These are phyloP conservation scores for Apiotrichum mycotoxinovorans DNA, from an alignment of 1,284 basidiomycete species.

Conservation along the genomic window DNA sequence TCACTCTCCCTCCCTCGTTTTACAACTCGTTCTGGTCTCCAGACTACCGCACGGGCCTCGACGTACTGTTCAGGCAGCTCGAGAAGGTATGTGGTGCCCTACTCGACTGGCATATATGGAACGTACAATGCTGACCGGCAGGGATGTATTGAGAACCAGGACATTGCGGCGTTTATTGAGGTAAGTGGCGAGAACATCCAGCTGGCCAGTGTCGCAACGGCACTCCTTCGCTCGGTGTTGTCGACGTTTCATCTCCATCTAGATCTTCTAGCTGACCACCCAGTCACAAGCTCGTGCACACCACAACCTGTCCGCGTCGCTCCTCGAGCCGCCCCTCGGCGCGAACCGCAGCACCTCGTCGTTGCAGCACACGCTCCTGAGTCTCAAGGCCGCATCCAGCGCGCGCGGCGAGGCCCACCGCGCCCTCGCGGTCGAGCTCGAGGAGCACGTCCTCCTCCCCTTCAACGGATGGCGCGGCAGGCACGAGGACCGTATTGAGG, in stretches of 20 bases:
- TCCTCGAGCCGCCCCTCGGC: constrained; percentile 23
- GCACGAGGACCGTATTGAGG: constrained; percentile 40
- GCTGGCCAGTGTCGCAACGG: too few species aligned
- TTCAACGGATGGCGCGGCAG: constrained; percentile 44
- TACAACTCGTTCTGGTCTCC: constrained; percentile 89
- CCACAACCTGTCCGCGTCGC: constrained; percentile 55
- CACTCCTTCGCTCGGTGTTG: not conserved
- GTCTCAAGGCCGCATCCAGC: constrained; percentile 32
- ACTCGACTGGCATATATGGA: too few species aligned
- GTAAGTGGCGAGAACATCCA: constrained; percentile 48
- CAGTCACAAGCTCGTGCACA: constrained; percentile 55
- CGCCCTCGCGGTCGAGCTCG: constrained; percentile 39
- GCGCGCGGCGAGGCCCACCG: constrained; percentile 43
- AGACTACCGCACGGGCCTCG: constrained; percentile 75
- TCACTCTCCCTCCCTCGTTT: constrained; percentile 78
- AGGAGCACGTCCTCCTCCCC: constrained; percentile 34
- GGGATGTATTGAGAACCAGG: constrained; percentile 64
- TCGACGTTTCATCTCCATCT: too few species aligned
- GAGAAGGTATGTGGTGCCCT: constrained; percentile 71
- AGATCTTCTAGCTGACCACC: not conserved
- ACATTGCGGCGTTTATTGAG: constrained; percentile 74
- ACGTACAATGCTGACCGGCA: constrained; percentile 8
- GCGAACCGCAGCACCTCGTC: constrained; percentile 29
- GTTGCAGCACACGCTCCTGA: constrained; percentile 40
- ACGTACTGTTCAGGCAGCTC: constrained; percentile 70